Evolutionary conservation across 176 grass and related monocot genomes (phyloP).

Genomic region (Guadua angustifolia): DNA sequence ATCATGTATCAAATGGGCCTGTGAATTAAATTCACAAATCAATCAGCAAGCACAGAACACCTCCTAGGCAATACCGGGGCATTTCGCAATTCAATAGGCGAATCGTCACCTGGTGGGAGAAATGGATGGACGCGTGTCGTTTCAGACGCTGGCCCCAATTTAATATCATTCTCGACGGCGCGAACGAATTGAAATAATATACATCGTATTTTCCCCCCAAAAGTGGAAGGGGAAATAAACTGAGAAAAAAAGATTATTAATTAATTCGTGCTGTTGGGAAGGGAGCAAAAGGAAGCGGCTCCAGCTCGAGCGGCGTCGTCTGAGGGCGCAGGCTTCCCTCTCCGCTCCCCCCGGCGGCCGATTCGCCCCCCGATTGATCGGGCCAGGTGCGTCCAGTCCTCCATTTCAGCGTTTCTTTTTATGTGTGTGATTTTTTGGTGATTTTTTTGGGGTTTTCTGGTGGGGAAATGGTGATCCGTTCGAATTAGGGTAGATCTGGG

Average conservation of each 20-base stretch:
- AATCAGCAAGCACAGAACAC: too few relatives aligned
- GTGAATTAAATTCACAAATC: too few relatives aligned
- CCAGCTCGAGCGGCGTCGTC: neutral
- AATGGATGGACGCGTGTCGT: too few relatives aligned
- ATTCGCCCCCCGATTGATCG: neutral
- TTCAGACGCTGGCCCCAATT: too few relatives aligned
- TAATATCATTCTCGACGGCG: too few relatives aligned
- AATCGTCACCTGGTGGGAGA: too few relatives aligned
- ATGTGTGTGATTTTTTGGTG: neutral
- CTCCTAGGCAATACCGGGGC: too few relatives aligned
- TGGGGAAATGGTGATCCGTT: neutral
- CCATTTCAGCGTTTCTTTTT: neutral
- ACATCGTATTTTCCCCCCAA: too few relatives aligned
- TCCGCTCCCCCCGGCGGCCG: neutral
- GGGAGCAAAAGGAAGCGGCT: neutral
- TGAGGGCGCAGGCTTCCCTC: slow-evolving; percentile 3
- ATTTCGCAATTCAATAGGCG: too few relatives aligned
- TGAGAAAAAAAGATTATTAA: neutral
- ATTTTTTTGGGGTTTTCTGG: neutral
- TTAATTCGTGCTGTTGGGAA: neutral
- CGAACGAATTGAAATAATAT: too few relatives aligned
- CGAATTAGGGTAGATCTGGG: slow-evolving; percentile 21
- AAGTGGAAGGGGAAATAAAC: neutral
- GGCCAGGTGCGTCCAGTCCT: slow-evolving; percentile 1
- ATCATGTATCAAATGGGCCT: too few relatives aligned